Conservation (phyloP, 257 asterid species). For the Salvia rosmarinus region DNA sequence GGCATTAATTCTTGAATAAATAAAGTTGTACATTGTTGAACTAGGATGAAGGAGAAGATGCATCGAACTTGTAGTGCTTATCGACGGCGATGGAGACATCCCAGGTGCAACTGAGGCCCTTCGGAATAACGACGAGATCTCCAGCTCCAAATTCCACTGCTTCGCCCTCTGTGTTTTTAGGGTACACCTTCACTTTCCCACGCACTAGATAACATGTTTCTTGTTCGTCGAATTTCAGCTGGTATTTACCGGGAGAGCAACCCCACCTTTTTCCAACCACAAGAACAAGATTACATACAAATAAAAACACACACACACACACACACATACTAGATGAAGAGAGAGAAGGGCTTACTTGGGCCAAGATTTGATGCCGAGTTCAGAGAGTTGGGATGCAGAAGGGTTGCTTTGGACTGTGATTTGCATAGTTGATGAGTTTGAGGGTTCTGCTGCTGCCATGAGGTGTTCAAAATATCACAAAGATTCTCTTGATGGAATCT, state of each 20-base stretch:
- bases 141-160: conserved; percentile 84
- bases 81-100: conserved; percentile 77
- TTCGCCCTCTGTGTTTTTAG: conserved; percentile 53
- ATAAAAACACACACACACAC: too few relatives aligned
- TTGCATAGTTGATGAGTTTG: conserved; percentile 50
- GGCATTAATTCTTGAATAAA: not conserved
- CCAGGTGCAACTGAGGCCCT: conserved; percentile 93
- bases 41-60: conserved; percentile 19
- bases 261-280: conserved; percentile 62
- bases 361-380: conserved; percentile 88
- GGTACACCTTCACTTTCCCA: conserved; percentile 75
- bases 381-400: conserved; percentile 62
- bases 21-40: not conserved
- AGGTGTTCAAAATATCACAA: not conserved
- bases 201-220: conserved; percentile 78
- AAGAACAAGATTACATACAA: too few relatives aligned
- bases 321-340: not conserved
- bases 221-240: conserved; percentile 74
- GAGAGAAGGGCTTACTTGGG: conserved; percentile 70
- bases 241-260: conserved; percentile 83
- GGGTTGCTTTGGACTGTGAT: conserved; percentile 75
- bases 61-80: conserved; percentile 83
- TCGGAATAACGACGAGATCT: conserved; percentile 79
- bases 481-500: not conserved
- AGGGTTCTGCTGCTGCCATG: conserved; percentile 41